Base-by-base conservation (phyloP, 192 early-diverging fungal genomes). In the Backusella mclennaniae region DNA sequence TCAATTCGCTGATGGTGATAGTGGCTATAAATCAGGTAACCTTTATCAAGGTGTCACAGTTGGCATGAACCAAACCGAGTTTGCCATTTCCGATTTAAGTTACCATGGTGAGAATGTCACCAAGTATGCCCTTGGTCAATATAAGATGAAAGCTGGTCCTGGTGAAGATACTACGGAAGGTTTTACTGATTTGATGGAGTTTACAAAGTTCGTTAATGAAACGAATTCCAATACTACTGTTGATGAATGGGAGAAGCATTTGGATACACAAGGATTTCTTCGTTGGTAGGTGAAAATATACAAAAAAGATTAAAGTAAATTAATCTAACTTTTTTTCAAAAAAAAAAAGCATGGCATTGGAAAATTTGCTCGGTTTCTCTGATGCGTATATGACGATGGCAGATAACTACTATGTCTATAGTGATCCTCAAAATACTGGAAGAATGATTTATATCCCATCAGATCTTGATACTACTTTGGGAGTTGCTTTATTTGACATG, bases 1-100 rank as follows among this genome's bases (percentile, higher is more conserved):
- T 71, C 59, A 41, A 21, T 76, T 35, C 76, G 79, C 36, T 75
- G 74, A 8, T 73, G 82, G 77, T 46, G 73, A 75, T 78, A 78
- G 38, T 38, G 59, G 46, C 49, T 80, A 35, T 75, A 33, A 42
- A 79, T 70, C 26, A 76, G 73, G 39, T 0, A 70, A 36, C 0
- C 49, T 73, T 8, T 73, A 73, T 38, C 73, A 73, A 39, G 73
- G 73, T 19, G 19, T 59, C 4, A 56, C 35, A 17, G 19, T 33
- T 36, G 21, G 31, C 5, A 53, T 36, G 29, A 71, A 46, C 8
- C 38, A 46, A 7, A 46, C 69, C 38, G 14, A 44, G 11, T 38
- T 41, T 44, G 11, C 26, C 12, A 63, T 73, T 38, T 63, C 53
- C 6, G 42, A 59, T 39, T 39, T 73, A 73, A 33, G 31, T n/a